A percentile compares a stretch with the other conserved stretches of the same genome.
Conservation (phyloP, 1,284 basidiomycete species). For the Hymenochaete sp. region DNA sequence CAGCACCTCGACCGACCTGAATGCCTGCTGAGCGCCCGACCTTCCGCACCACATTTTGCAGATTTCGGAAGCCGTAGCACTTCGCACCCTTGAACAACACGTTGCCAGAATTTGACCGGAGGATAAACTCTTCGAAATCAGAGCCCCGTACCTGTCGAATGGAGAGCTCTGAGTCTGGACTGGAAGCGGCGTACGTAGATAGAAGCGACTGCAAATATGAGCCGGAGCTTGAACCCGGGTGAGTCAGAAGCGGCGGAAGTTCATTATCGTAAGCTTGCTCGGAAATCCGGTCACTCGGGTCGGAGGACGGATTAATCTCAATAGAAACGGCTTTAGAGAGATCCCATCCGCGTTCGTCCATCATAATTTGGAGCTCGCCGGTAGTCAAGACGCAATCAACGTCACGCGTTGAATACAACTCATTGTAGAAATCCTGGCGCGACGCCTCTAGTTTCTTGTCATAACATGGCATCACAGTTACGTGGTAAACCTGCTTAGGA, state of each 20-base stretch:
- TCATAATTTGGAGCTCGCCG: constrained; percentile 84
- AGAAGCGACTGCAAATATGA: constrained; percentile 85
- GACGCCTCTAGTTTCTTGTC: constrained; percentile 99
- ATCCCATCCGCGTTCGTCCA: constrained; percentile 79
- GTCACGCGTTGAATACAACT: constrained; percentile 73
- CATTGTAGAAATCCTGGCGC: constrained; percentile 82
- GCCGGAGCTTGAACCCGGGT: constrained; percentile 86
- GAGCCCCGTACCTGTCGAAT: constrained; percentile 53
- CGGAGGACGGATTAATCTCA: too few species aligned
- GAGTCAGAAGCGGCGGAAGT: constrained; percentile 69
- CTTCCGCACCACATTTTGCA: constrained; percentile 95
- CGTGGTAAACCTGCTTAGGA: constrained; percentile 85
- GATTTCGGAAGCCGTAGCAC: constrained; percentile 95
- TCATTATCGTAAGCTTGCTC: constrained; percentile 17
- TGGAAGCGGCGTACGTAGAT: constrained; percentile 35
- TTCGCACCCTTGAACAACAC: constrained; percentile 87
- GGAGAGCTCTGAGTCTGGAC: constrained; percentile 40
- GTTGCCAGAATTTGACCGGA: constrained; percentile 33
- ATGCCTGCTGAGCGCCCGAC: constrained; percentile 82
- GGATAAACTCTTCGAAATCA: constrained; percentile 60
- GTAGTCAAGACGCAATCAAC: constrained; percentile 98
- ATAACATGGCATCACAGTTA: constrained; percentile 98
- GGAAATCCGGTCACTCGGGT: constrained; percentile 34
- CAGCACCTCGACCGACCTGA: constrained; percentile 58
- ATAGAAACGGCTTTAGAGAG: too few species aligned